Base-by-base conservation (phyloP, 2,329 filamentous ascomycete genomes). In the Botrytis fragariae region DNA sequence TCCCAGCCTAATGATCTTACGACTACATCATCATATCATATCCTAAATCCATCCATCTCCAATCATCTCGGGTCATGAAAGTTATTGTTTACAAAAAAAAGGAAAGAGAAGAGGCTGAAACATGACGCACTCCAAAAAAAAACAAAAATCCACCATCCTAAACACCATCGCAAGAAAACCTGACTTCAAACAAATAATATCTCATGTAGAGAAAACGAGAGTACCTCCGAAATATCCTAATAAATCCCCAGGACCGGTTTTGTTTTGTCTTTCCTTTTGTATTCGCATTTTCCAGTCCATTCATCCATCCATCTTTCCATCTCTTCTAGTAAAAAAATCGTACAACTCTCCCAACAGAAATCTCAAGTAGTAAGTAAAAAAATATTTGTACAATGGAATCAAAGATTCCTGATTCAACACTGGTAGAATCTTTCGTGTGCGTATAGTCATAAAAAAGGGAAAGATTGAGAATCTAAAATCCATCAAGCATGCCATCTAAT, bases 401-500 rank as follows among this genome's bases (percentile, higher is more conserved):
- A n/a, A 70, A 44, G 37, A 60, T 29, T 45, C 68, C 59, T 32
- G 35, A 68, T 68, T 18, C 18, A 32, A 51, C 20, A 68, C 48
- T 57, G 20, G 48, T 57, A 68, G 65, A 51, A 68, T 68, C 65
- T 22, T 35, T 57, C 65, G 48, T 57, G n/a, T 68, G 65, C 68
- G 29, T 62, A 62, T 61, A 29, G 20, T 62, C 51, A 42, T 60
- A 62, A 29, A 7, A 2, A n/a, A 57, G 22, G 6, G 20, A 25
- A 39, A 39, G 68, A 32, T 20, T 20, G 37, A 57, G 12, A n/a
- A 54, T 57, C 71, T 76, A 77, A 57, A 81, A 93, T 77, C 89
- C 91, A 80, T 93, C 91, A 79, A 98, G 89, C 81, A 98, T 88
- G 78, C 92, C 90, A 80, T 98, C 95, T 37, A 98, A 90, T 85